Evolutionary conservation across 2,329 filamentous ascomycete species (phyloP).

Genomic region (Claviceps digitariae): DNA sequence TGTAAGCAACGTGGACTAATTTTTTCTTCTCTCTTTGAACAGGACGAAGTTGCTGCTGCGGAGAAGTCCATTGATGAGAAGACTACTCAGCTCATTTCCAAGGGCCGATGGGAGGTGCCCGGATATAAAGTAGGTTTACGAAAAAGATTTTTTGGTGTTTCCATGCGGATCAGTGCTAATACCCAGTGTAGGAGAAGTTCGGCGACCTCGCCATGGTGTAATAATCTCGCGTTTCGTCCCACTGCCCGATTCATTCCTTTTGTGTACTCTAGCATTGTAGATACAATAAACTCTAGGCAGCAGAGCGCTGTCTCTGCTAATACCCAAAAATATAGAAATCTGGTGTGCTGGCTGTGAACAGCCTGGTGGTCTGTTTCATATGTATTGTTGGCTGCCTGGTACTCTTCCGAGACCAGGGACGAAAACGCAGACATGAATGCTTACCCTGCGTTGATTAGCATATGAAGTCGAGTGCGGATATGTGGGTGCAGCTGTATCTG

Average conservation of each 20-base stretch:
- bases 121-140: slow-evolving; percentile 79
- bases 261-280: slow-evolving; percentile 61
- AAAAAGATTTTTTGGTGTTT: not conserved
- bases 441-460: not conserved
- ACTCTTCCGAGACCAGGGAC: not conserved
- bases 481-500: not conserved
- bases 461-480: not conserved
- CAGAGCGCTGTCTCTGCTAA: slow-evolving; percentile 21
- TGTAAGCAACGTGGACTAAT: not conserved
- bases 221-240: slow-evolving; percentile 28
- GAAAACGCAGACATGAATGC: not conserved
- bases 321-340: slow-evolving; percentile 10
- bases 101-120: slow-evolving; percentile 95
- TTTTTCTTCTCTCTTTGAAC: slow-evolving; percentile 6
- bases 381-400: not conserved
- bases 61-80: slow-evolving; percentile 97
- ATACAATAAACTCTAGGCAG: slow-evolving; percentile 33
- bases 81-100: slow-evolving; percentile 85
- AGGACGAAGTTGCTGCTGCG: slow-evolving; percentile 91
- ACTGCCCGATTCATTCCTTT: slow-evolving; percentile 31
- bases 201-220: slow-evolving; percentile 93
- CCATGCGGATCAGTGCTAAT: slow-evolving; percentile 28
- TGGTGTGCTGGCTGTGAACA: not conserved
- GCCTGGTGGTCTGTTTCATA: not conserved
- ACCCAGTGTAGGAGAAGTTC: slow-evolving; percentile 73